A percentile compares a stretch with the other conserved stretches of the same genome.
Evolutionary conservation across 1,139 yeast genomes (phyloP).

Genomic region (Debaryomyces fabryi): DNA sequence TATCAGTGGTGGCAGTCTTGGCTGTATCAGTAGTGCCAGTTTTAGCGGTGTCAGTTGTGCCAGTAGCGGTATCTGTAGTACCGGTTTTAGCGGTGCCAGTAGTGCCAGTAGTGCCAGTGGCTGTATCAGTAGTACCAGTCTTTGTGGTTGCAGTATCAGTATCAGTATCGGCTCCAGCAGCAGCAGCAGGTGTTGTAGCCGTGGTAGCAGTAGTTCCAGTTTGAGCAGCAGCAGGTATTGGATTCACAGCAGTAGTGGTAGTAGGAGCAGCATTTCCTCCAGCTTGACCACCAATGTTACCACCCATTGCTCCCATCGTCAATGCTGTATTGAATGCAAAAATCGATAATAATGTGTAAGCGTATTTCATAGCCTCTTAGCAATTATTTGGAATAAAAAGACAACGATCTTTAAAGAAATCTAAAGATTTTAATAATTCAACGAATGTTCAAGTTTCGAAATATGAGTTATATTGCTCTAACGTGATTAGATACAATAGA

Average conservation of each 20-base stretch:
- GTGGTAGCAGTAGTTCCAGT: constrained; percentile 13
- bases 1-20: constrained; percentile 12
- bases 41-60: constrained; percentile 9
- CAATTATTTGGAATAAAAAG: neutral
- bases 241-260: constrained; percentile 5
- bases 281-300: neutral
- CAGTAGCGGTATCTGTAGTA: constrained; percentile 15
- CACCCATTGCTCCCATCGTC: constrained; percentile 3
- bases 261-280: neutral
- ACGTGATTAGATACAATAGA: neutral
- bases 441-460: neutral
- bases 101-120: constrained; percentile 12
- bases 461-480: neutral
- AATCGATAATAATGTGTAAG: constrained; percentile 6
- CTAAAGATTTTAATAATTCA: neutral
- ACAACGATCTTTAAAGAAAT: neutral
- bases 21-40: constrained; percentile 4
- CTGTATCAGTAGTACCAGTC: constrained; percentile 11
- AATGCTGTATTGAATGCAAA: constrained; percentile 4
- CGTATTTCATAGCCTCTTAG: constrained; percentile 5
- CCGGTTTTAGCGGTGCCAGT: constrained; percentile 10
- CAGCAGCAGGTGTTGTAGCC: constrained; percentile 15
- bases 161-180: constrained; percentile 16
- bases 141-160: constrained; percentile 15
- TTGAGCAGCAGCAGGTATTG: constrained; percentile 6